A percentile compares a stretch with the other conserved stretches of the same genome.
Evolutionary conservation across 192 early-diverging fungal species (phyloP).

Genomic region (Backusella tarrabulga): DNA sequence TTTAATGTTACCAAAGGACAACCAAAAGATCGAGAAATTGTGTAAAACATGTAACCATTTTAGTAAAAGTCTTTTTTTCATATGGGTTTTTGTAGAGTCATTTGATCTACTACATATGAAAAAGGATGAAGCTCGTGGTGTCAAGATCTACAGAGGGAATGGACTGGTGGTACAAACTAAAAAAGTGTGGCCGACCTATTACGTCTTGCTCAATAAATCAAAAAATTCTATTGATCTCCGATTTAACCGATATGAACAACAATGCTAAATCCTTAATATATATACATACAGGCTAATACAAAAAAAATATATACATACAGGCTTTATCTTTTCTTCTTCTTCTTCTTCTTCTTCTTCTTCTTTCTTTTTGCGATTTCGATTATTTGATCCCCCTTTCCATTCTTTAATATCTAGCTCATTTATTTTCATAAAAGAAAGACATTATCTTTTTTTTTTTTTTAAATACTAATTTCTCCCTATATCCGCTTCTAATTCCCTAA

Average conservation of each 20-base stretch:
- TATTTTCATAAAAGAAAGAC: not conserved
- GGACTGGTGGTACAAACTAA: not conserved
- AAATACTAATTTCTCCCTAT: not conserved
- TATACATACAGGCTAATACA: too few species aligned
- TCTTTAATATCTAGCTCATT: not conserved
- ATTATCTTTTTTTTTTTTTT: not conserved
- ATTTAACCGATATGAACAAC: slow-evolving; percentile 7
- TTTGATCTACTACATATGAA: not conserved
- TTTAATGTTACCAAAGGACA: not conserved
- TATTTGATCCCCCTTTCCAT: not conserved
- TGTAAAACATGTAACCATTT: not conserved
- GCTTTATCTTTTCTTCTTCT: not conserved
- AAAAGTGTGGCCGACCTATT: not conserved
- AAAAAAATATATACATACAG: not conserved
- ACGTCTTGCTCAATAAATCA: not conserved
- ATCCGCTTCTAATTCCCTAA: not conserved
- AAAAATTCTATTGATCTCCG: not conserved
- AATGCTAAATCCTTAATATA: not conserved
- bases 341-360: not conserved
- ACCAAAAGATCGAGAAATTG: not conserved
- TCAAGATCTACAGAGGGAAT: not conserved
- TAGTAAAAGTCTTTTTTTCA: not conserved
- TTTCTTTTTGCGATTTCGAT: not conserved
- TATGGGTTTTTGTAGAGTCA: not conserved
- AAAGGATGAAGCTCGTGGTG: not conserved